Conservation (phyloP, 768 basidiomycete genomes). For the Amanita jacksonii region DNA sequence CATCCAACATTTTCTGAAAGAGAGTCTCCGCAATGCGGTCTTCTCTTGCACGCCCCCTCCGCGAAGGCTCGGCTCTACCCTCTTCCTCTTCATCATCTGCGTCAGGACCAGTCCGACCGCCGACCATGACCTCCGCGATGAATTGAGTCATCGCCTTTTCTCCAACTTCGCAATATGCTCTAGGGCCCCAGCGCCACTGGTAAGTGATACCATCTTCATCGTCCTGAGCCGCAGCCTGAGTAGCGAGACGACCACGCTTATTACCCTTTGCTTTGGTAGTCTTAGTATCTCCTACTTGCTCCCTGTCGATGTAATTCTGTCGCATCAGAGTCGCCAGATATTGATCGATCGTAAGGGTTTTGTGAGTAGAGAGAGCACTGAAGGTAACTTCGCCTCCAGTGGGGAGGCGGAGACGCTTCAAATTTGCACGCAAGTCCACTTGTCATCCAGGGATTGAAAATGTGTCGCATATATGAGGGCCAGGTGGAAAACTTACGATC, state of each 20-base stretch:
- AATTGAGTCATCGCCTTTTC: slow-evolving; percentile 70
- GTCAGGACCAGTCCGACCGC: slow-evolving; percentile 19
- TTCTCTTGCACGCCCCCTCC: slow-evolving; percentile 14
- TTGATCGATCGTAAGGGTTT: slow-evolving; percentile 46
- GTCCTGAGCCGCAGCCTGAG: slow-evolving; percentile 28
- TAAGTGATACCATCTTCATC: slow-evolving; percentile 30
- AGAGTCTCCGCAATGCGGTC: slow-evolving; percentile 23
- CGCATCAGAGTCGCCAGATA: slow-evolving; percentile 56
- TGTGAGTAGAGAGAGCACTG: slow-evolving; percentile 39
- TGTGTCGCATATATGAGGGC: neutral
- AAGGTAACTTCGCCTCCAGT: slow-evolving; percentile 38
- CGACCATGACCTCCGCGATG: slow-evolving; percentile 73
- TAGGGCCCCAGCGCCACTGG: slow-evolving; percentile 84
- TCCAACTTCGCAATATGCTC: slow-evolving; percentile 75
- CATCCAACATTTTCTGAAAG: slow-evolving; percentile 38
- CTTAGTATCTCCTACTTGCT: slow-evolving; percentile 34
- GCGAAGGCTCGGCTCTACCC: slow-evolving; percentile 16
- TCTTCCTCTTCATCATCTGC: slow-evolving; percentile 30
- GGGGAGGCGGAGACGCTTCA: slow-evolving; percentile 62
- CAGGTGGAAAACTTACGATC: slow-evolving; percentile 56
- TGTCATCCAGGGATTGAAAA: neutral
- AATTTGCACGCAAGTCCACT: slow-evolving; percentile 67
- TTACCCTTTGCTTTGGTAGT: slow-evolving; percentile 26
- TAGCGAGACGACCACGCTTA: slow-evolving; percentile 45
- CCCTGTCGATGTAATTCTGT: slow-evolving; percentile 74